A percentile compares a stretch with the other conserved stretches of the same genome.
Evolutionary conservation across 108 stramenopile genomes (phyloP).

Genomic region (Mediolabrus comicus): DNA sequence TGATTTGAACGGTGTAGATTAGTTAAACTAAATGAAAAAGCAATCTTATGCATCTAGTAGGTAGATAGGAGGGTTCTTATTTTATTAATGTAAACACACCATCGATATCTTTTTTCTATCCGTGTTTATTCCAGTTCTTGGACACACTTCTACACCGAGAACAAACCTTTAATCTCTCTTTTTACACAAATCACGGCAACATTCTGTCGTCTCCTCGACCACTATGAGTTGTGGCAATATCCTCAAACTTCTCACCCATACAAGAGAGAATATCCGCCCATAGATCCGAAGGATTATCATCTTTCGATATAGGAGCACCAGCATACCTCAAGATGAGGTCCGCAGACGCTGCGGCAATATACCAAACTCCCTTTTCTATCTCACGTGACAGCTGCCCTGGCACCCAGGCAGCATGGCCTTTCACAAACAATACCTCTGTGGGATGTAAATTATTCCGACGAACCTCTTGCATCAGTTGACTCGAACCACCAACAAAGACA

Average conservation of each 20-base stretch:
- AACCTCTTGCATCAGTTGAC: conserved; percentile 80
- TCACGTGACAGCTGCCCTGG: conserved; percentile 81
- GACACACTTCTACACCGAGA: background rate
- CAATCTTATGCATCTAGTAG: too few relatives aligned
- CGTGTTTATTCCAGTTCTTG: background rate
- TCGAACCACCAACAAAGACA: conserved; percentile 83
- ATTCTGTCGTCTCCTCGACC: conserved; percentile 75
- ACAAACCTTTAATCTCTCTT: background rate
- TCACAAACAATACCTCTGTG: conserved; percentile 75
- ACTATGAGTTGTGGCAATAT: conserved; percentile 60
- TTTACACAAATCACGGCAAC: conserved; percentile 41
- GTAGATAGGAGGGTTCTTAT: too few relatives aligned
- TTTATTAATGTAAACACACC: too few relatives aligned
- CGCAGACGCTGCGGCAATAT: conserved; percentile 67
- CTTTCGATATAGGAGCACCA: conserved; percentile 64
- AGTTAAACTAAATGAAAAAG: background rate
- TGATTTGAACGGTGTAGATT: background rate
- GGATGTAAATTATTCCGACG: conserved; percentile 63
- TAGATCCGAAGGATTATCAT: conserved; percentile 73
- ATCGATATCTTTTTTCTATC: background rate
- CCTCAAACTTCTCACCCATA: conserved; percentile 77
- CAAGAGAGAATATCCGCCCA: conserved; percentile 83
- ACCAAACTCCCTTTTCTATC: conserved; percentile 87
- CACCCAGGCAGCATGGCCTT: conserved; percentile 88
- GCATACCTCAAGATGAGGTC: conserved; percentile 85